These are phyloP conservation scores for Acrodontium crateriforme DNA, from an alignment of 2,329 filamentous ascomycete species.

Conservation along the genomic window DNA sequence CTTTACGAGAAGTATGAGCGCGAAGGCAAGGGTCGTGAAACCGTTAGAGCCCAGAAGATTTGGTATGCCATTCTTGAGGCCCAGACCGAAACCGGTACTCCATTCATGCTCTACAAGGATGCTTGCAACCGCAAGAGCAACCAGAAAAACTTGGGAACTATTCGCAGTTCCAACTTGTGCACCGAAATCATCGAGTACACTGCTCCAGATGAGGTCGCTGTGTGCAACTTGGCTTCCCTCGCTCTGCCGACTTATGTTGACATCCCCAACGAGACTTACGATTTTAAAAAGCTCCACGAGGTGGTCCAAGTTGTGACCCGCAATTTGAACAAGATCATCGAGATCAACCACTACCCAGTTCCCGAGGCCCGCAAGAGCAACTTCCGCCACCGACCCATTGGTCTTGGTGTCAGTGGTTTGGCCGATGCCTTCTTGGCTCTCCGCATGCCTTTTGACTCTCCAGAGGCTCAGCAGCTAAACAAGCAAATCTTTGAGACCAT, in stretches of 20 bases:
- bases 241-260: slow-evolving; percentile 86
- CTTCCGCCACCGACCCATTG: slow-evolving; percentile 90
- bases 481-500: slow-evolving; percentile 99
- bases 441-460: slow-evolving; percentile 91
- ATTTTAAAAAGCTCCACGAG: slow-evolving; percentile 95
- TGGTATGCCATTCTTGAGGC: slow-evolving; percentile 98
- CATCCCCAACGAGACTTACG: slow-evolving; percentile 68
- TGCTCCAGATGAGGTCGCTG: slow-evolving; percentile 92
- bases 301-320: slow-evolving; percentile 82
- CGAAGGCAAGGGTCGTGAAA: slow-evolving; percentile 76
- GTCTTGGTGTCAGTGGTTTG: slow-evolving; percentile 92
- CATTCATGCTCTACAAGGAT: slow-evolving; percentile 99
- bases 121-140: slow-evolving; percentile 98
- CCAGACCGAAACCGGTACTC: slow-evolving; percentile 96
- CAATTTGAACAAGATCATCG: slow-evolving; percentile 97
- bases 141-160: slow-evolving; percentile 98
- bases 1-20: slow-evolving; percentile 84
- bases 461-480: slow-evolving; percentile 86
- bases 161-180: slow-evolving; percentile 96
- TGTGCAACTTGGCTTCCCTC: slow-evolving; percentile 93
- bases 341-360: slow-evolving; percentile 98
- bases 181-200: slow-evolving; percentile 98
- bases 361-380: slow-evolving; percentile 89
- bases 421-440: slow-evolving; percentile 96
- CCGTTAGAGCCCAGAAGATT: slow-evolving; percentile 93